phyloP scores from a whole-genome alignment of 139 green algal species.

The Gonium pectorale region DNA sequence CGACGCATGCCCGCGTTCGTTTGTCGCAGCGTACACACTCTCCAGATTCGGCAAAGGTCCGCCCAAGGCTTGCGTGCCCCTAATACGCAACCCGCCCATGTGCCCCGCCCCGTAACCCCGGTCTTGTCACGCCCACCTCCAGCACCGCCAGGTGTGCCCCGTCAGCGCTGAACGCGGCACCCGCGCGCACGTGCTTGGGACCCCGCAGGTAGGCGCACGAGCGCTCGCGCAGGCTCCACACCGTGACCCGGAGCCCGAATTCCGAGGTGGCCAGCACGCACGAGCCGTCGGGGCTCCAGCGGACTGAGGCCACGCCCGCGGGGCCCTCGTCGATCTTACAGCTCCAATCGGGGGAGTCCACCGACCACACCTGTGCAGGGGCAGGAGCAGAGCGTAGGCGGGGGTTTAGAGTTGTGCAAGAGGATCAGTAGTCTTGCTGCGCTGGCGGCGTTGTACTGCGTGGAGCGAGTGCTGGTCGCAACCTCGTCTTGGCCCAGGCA shows the following conservation, averaged over 20 bases:
- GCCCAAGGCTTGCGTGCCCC: too few relatives aligned
- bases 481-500: too few relatives aligned
- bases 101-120: too few relatives aligned
- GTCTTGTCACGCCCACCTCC: too few relatives aligned
- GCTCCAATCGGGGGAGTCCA: constrained; percentile 81
- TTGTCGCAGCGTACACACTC: too few relatives aligned
- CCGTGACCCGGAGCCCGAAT: constrained; percentile 84
- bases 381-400: neutral
- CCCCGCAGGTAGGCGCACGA: constrained; percentile 73
- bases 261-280: constrained; percentile 82
- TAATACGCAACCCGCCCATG: too few relatives aligned
- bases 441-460: too few relatives aligned
- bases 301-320: constrained; percentile 54
- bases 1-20: too few relatives aligned
- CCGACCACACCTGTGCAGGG: constrained; percentile 65
- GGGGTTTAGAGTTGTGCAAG: too few relatives aligned
- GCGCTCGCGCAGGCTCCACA: constrained; percentile 86
- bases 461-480: too few relatives aligned
- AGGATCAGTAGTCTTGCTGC: too few relatives aligned
- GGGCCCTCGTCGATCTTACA: constrained; percentile 92
- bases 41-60: too few relatives aligned
- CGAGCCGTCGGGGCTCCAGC: constrained; percentile 70
- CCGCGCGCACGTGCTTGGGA: constrained; percentile 76
- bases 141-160: constrained; percentile 79
- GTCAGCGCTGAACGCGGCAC: constrained; percentile 81